Base-by-base conservation (phyloP, 768 basidiomycete genomes). In the Kwoniella sp. region DNA sequence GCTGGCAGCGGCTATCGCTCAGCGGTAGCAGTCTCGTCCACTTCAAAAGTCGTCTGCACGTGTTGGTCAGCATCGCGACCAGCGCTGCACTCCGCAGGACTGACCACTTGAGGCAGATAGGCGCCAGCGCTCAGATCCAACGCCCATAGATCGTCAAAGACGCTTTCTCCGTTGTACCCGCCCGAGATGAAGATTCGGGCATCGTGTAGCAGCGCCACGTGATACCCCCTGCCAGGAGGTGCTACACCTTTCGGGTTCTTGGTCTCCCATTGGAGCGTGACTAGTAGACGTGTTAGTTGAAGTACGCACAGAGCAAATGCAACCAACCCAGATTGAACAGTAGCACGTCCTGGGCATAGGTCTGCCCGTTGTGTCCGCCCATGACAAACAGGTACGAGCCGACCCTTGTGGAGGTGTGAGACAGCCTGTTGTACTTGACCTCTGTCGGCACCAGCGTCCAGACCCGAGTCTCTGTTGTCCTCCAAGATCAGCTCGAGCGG, bases 311-410 rank as follows among this genome's bases (percentile, higher is more conserved):
- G 51, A 23, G 25, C 27, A 33, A 34, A 22, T 12, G 29, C 9
- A 22, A 59, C 75, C 27, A 56, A 90, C 91, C 87, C 29, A 96
- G 83, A 65, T 95, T 91, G 74, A 90, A 90, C 4, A 88, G 77
- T 15, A 89, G 77, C 5, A 93, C 77, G 10, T 92, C 86, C 44
- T 75, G 73, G 27, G 70, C 71, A 69, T 95, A 95, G 41, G 83
- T 77, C 10, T 76, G 73, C 4, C 88, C 87, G 58, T 92, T 86
- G 75, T 93, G 90, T 2, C 92, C 92, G 0, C 90, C 91, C 37
- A 85, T 78, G 47, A 93, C 80, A 76, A 92, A 91, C 0, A 96
- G 80, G 69, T 89, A 92, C 0, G 88, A 89, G 0, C 92, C 90
- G 14, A 96, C 87, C 71, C 87, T 88, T 0, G 90, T 89, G 12